A percentile compares a stretch with the other conserved stretches of the same genome.
Conservation (phyloP, 202 grass and related monocot species). For the Dendrocalamus latiflorus region DNA sequence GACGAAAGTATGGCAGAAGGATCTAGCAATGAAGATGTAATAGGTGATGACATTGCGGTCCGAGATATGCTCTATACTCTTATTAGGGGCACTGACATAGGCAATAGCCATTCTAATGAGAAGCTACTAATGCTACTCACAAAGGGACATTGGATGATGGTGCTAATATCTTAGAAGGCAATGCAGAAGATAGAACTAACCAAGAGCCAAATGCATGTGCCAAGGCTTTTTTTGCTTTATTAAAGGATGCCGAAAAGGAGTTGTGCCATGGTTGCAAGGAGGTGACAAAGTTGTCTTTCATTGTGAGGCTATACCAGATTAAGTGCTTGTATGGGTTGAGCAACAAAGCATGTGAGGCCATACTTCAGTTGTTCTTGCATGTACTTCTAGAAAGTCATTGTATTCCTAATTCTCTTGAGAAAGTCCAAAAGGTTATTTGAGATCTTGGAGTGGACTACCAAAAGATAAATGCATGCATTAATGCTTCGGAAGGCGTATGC, state of each 20-base stretch:
- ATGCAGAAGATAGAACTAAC: neutral
- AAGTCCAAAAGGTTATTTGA: neutral
- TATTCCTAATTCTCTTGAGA: neutral
- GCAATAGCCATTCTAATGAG: neutral
- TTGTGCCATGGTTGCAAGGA: neutral
- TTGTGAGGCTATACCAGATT: neutral
- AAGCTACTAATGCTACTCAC: neutral
- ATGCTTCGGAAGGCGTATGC: neutral
- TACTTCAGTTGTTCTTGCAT: neutral
- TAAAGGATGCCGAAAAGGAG: neutral
- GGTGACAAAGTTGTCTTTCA: neutral
- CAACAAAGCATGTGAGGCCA: neutral
- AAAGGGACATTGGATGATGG: neutral
- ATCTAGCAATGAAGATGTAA: neutral
- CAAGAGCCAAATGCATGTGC: neutral
- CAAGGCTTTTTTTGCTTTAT: neutral
- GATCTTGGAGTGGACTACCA: conserved; percentile 1
- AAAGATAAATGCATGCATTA: neutral
- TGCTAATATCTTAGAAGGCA: neutral
- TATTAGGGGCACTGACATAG: neutral
- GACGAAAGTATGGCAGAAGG: neutral
- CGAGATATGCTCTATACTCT: neutral
- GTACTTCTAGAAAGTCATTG: neutral
- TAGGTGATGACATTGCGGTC: neutral
- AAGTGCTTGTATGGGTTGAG: neutral